These are phyloP conservation scores for Stagonosporopsis cucurbitacearum DNA, from an alignment of 2,329 filamentous ascomycete genomes.

Conservation along the genomic window DNA sequence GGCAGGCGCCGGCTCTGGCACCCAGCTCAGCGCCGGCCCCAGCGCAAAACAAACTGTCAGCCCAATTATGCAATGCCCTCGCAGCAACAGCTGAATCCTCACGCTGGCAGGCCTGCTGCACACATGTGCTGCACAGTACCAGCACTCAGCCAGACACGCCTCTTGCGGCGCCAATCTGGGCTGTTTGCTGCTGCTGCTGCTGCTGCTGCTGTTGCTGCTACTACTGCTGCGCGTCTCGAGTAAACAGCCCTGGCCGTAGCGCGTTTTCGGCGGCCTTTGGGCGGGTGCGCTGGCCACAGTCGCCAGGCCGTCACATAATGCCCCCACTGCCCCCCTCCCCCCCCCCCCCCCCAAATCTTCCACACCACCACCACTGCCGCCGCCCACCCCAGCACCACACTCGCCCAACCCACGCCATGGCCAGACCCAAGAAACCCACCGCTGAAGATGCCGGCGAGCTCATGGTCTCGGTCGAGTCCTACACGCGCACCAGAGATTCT, in stretches of 20 bases:
- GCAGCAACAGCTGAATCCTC: too few relatives aligned
- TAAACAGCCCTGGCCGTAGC: slow-evolving; percentile 5
- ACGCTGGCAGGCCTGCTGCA: neutral
- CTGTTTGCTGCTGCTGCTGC: too few relatives aligned
- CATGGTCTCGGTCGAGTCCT: slow-evolving; percentile 72
- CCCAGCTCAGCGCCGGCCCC: slow-evolving; percentile 1
- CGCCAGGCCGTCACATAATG: slow-evolving; percentile 22
- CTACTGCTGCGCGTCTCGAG: neutral
- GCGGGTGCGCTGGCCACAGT: too few relatives aligned
- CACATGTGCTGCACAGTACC: too few relatives aligned
- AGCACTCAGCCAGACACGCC: too few relatives aligned
- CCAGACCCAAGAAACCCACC: slow-evolving; percentile 40
- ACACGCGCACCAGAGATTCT: slow-evolving; percentile 79
- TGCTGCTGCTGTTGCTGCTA: too few relatives aligned
- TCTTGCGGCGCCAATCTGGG: neutral
- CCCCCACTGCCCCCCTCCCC: slow-evolving; percentile 10
- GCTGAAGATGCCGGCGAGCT: slow-evolving; percentile 45
- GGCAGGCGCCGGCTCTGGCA: slow-evolving; percentile 21
- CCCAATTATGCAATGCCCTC: slow-evolving; percentile 6
- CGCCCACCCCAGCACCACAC: slow-evolving; percentile 6
- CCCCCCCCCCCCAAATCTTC: slow-evolving; percentile 10
- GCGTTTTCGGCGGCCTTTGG: slow-evolving; percentile 2
- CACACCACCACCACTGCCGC: slow-evolving; percentile 13
- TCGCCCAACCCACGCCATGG: slow-evolving; percentile 29
- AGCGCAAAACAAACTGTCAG: slow-evolving; percentile 5